A percentile compares a stretch with the other conserved stretches of the same genome.
phyloP scores from a whole-genome alignment of 805 yeast species.

The Myxozyma geophila region DNA sequence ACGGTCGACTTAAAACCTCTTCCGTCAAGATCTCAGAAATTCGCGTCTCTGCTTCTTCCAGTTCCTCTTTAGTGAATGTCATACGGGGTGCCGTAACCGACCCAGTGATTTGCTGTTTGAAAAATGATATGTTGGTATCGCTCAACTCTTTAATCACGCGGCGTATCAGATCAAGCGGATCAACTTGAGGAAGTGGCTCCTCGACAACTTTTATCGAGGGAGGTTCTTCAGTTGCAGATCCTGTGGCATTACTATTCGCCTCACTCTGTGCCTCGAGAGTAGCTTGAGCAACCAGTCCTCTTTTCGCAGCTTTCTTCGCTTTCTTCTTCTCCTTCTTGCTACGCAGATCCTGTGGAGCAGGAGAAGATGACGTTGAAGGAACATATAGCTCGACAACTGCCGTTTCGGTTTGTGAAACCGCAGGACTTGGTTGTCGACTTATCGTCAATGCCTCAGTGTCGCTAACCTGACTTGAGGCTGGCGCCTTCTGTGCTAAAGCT shows the following conservation, averaged over 20 bases:
- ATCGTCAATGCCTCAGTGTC: background rate
- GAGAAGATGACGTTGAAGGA: conserved; percentile 6
- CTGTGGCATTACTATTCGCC: background rate
- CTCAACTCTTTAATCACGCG: conserved; percentile 17
- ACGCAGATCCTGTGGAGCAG: background rate
- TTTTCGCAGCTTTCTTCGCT: conserved; percentile 11
- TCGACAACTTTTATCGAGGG: background rate
- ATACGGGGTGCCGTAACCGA: conserved; percentile 13
- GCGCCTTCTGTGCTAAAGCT: background rate
- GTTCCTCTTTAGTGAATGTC: conserved; percentile 16
- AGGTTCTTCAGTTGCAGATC: background rate
- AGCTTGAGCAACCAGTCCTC: conserved; percentile 1
- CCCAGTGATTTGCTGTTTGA: conserved; percentile 14
- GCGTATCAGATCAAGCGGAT: conserved; percentile 4
- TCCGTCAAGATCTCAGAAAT: background rate
- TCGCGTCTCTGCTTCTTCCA: conserved; percentile 20
- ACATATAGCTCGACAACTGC: background rate
- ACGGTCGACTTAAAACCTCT: conserved; percentile 11
- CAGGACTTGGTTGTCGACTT: conserved; percentile 12
- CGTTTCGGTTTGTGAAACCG: background rate
- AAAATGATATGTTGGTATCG: conserved; percentile 10
- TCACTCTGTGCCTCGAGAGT: background rate
- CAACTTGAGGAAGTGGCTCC: background rate
- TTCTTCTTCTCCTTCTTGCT: conserved; percentile 18
- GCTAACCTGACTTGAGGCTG: background rate